These are phyloP conservation scores for Lunularia cruciata DNA, from an alignment of 225 moss, liverwort and hornwort species.

Conservation along the genomic window DNA sequence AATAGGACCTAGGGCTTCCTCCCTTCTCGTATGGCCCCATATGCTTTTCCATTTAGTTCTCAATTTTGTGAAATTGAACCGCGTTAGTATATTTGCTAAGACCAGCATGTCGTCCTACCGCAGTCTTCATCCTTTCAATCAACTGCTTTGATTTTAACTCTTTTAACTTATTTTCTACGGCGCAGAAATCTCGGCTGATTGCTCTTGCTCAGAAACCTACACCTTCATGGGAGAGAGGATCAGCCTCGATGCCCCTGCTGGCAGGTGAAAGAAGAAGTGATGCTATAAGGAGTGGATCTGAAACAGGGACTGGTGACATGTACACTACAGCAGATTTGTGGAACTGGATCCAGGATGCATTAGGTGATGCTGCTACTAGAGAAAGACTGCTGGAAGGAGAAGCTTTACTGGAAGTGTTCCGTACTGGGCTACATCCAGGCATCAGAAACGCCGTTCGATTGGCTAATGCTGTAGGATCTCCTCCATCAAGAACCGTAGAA, in stretches of 20 bases:
- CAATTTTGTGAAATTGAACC: too few relatives aligned
- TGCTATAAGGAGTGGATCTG: conserved; percentile 49
- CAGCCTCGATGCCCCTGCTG: conserved; percentile 31
- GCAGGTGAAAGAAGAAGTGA: conserved; percentile 57
- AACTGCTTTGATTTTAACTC: too few relatives aligned
- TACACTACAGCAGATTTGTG: conserved; percentile 67
- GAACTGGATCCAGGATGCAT: conserved; percentile 90
- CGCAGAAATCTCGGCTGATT: conserved; percentile 94
- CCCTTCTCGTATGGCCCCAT: too few relatives aligned
- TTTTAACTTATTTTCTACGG: neutral
- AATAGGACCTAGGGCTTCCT: too few relatives aligned
- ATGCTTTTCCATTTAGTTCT: too few relatives aligned
- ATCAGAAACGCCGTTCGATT: conserved; percentile 63
- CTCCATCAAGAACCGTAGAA: conserved; percentile 49
- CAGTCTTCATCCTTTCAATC: too few relatives aligned
- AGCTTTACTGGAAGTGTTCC: conserved; percentile 72
- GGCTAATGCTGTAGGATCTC: conserved; percentile 53
- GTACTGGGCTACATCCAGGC: conserved; percentile 72
- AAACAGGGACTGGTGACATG: conserved; percentile 46
- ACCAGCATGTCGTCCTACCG: too few relatives aligned
- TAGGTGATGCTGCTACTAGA: conserved; percentile 73
- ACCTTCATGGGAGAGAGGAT: conserved; percentile 74
- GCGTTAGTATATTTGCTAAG: too few relatives aligned
- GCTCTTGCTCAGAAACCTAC: conserved; percentile 69
- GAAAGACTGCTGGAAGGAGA: conserved; percentile 68